These are phyloP conservation scores for Trametes sp. DNA, from an alignment of 1,284 basidiomycete species.

Conservation along the genomic window DNA sequence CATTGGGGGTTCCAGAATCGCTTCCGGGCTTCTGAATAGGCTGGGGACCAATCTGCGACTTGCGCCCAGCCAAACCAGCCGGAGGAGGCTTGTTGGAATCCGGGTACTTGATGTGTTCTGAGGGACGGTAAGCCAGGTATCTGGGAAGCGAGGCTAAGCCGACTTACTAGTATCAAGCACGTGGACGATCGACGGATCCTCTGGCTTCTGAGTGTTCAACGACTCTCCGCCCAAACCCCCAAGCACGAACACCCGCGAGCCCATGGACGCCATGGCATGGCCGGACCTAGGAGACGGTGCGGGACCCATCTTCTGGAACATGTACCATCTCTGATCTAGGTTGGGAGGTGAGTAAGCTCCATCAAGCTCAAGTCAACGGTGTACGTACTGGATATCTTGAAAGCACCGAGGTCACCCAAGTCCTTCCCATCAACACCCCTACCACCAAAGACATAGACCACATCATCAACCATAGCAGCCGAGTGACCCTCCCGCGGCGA, in stretches of 20 bases:
- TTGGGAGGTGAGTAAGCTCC: conserved; percentile 7
- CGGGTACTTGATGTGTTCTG: conserved; percentile 96
- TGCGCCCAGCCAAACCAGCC: conserved; percentile 49
- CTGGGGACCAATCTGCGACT: conserved; percentile 49
- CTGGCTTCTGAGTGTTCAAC: conserved; percentile 74
- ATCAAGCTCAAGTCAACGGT: background rate
- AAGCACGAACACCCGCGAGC: conserved; percentile 85
- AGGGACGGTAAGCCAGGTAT: conserved; percentile 12
- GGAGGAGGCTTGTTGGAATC: conserved; percentile 63
- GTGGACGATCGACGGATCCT: conserved; percentile 87
- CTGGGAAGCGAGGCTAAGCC: conserved; percentile 20
- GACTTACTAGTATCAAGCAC: conserved; percentile 91
- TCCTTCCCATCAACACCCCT: conserved; percentile 97
- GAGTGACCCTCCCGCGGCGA: conserved; percentile 97
- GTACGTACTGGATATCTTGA: conserved; percentile 90
- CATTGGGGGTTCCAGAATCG: conserved; percentile 55
- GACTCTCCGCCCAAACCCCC: conserved; percentile 91
- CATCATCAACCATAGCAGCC: conserved; percentile 96
- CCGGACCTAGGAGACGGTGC: conserved; percentile 70
- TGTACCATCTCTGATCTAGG: conserved; percentile 83
- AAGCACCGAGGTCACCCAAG: conserved; percentile 91
- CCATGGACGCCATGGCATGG: conserved; percentile 72
- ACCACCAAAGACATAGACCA: conserved; percentile 93
- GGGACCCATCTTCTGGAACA: conserved; percentile 96
- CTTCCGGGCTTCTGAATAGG: conserved; percentile 31